These are phyloP conservation scores for Gymnopus androsaceus DNA, from an alignment of 1,284 basidiomycete species.

Conservation along the genomic window DNA sequence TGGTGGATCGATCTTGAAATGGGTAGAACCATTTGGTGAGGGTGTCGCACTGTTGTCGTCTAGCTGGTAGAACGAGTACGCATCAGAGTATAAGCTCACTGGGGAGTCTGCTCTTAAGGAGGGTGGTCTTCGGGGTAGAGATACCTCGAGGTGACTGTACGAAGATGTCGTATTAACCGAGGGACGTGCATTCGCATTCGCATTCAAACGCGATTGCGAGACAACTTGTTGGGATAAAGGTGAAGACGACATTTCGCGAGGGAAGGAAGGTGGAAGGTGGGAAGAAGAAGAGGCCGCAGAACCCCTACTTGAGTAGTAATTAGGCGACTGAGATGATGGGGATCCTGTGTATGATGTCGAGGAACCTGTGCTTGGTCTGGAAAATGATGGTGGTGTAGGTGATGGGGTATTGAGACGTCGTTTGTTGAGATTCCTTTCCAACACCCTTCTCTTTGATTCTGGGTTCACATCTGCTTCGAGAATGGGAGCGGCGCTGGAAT, in stretches of 20 bases:
- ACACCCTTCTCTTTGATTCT: constrained; percentile 12
- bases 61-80: constrained; percentile 66
- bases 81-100: constrained; percentile 56
- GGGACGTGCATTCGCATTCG: constrained; percentile 15
- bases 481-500: constrained; percentile 10
- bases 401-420: background rate
- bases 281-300: background rate
- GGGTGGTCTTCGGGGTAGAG: constrained; percentile 17
- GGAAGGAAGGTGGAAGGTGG: background rate
- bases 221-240: constrained; percentile 2
- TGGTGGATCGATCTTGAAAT: constrained; percentile 17
- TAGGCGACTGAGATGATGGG: background rate
- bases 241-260: constrained; percentile 6
- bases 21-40: constrained; percentile 37
- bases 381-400: constrained; percentile 3
- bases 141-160: background rate
- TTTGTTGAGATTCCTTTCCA: constrained; percentile 14
- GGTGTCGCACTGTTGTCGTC: constrained; percentile 38
- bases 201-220: constrained; percentile 13
- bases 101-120: constrained; percentile 41
- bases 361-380: background rate
- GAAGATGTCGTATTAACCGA: constrained; percentile 23
- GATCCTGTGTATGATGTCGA: background rate
- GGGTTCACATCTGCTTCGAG: constrained; percentile 4
- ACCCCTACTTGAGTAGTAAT: background rate